Percentiles rank a stretch among this genome's conserved stretches.
phyloP scores from a whole-genome alignment of 768 basidiomycete genomes.

The Serendipita sp. region DNA sequence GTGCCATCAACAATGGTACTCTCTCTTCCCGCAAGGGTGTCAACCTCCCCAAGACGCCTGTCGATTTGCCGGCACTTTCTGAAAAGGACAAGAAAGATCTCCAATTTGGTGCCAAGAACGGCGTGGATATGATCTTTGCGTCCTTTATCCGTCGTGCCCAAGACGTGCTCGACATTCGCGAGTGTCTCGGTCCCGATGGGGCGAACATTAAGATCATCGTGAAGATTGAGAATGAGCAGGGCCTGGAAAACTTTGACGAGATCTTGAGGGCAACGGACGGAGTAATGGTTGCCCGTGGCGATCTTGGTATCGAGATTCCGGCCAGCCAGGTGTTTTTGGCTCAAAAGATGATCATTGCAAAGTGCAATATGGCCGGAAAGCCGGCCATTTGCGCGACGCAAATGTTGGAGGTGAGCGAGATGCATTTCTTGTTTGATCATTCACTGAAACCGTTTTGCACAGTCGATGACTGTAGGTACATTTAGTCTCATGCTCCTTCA shows the following conservation, averaged over 20 bases:
- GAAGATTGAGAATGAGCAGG: conserved; percentile 99
- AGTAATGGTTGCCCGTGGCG: conserved; percentile 99
- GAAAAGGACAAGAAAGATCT: conserved; percentile 97
- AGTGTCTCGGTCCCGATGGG: conserved; percentile 86
- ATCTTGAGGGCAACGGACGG: conserved; percentile 90
- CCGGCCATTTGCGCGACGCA: conserved; percentile 98
- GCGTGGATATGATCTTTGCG: conserved; percentile 98
- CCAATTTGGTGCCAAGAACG: conserved; percentile 88
- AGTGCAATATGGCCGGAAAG: conserved; percentile 96
- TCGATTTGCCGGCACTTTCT: conserved; percentile 93
- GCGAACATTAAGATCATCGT: conserved; percentile 97
- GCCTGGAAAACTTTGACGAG: conserved; percentile 97
- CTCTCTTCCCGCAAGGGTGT: conserved; percentile 97
- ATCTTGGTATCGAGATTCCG: conserved; percentile 99
- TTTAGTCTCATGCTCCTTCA: neutral
- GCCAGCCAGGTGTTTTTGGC: conserved; percentile 97
- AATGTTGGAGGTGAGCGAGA: conserved; percentile 73
- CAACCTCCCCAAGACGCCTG: conserved; percentile 94
- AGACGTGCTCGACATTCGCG: conserved; percentile 87
- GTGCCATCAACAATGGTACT: conserved; percentile 76
- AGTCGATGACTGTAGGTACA: conserved; percentile 80
- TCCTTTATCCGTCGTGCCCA: conserved; percentile 94
- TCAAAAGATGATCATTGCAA: conserved; percentile 99
- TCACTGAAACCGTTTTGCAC: conserved; percentile 6
- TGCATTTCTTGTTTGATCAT: neutral